phyloP scores from a whole-genome alignment of 495 filamentous ascomycete genomes.

The Penicillium verhagenii region DNA sequence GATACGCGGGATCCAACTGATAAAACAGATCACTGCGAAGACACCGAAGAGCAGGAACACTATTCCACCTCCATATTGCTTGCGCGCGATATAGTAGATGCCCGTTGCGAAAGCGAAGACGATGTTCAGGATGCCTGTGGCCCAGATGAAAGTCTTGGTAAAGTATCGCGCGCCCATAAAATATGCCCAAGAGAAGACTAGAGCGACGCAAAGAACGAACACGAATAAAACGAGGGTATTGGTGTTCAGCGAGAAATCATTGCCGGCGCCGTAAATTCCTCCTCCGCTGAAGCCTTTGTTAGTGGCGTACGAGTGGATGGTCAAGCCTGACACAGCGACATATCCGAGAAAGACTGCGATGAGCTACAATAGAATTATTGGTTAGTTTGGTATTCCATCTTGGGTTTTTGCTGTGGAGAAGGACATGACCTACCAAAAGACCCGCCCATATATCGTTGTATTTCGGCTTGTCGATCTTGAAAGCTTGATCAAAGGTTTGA shows the following conservation, averaged over 20 bases:
- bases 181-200: conserved; percentile 73
- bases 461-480: conserved; percentile 78
- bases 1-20: conserved; percentile 82
- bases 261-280: conserved; percentile 67
- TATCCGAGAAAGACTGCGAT: conserved; percentile 73
- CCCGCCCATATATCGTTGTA: conserved; percentile 89
- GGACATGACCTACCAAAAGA: conserved; percentile 55
- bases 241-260: conserved; percentile 67
- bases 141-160: conserved; percentile 89
- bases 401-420: not conserved
- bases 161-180: conserved; percentile 74
- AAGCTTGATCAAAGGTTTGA: conserved; percentile 67
- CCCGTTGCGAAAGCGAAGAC: conserved; percentile 66
- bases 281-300: conserved; percentile 66
- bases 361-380: conserved; percentile 46
- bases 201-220: conserved; percentile 69
- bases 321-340: conserved; percentile 71
- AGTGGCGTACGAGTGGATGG: conserved; percentile 71
- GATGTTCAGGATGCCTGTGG: conserved; percentile 70
- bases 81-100: conserved; percentile 62
- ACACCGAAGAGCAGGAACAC: conserved; percentile 80
- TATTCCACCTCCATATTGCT: conserved; percentile 79
- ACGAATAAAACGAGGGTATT: conserved; percentile 84
- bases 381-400: conserved; percentile 2
- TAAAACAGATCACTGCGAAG: conserved; percentile 76